Evolutionary conservation across 305 asterid genomes (phyloP), one percentile per base, ranked within the genome.

Genomic region (Withania somnifera): DNA sequence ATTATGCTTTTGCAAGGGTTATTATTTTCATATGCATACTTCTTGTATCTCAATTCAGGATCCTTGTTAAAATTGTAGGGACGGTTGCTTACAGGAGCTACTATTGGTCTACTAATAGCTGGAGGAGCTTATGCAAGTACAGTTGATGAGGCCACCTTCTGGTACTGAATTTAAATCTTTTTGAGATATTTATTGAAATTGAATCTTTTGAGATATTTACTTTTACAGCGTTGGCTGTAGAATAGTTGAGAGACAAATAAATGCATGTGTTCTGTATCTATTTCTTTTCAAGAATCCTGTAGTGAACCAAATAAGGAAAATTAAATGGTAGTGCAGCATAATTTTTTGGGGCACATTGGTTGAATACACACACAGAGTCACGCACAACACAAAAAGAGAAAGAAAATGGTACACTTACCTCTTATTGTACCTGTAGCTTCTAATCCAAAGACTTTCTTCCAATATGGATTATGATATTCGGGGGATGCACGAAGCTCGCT

Each of bases 51-150:
- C n/a, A 56, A 81, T 77, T 60, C 53, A 54, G 53, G 80, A 30
- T 50, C 22, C 26, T 84, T 60, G 11, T 89, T 45, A 71, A 83
- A 82, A 89, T 76, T 93, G 85, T 89, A 96, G 99, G 98, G 99
- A 82, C 92, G 95, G 90, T 85, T 94, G 85, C 78, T 92, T 80
- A 96, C 99, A 0, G 98, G 94, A 81, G 93, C 97, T 54, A 90
- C 97, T 78, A 88, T 96, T 87, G 97, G 98, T 81, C 88, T 94
- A 57, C 92, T 94, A 50, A 96, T 96, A 82, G 94, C 93, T 60
- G 99, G 98, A 83, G 98, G 98, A 56, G 98, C 98, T n/a, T 96
- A 96, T 87, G 98, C 98, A 10, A 96, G 99, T 87, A 96, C 98
- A 0, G 98, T 96, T 84, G 98, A 96, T 87, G 99, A 96, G 86